Evolutionary conservation across 768 basidiomycete species (phyloP).

Genomic region (Xanthoconium stramineum): DNA sequence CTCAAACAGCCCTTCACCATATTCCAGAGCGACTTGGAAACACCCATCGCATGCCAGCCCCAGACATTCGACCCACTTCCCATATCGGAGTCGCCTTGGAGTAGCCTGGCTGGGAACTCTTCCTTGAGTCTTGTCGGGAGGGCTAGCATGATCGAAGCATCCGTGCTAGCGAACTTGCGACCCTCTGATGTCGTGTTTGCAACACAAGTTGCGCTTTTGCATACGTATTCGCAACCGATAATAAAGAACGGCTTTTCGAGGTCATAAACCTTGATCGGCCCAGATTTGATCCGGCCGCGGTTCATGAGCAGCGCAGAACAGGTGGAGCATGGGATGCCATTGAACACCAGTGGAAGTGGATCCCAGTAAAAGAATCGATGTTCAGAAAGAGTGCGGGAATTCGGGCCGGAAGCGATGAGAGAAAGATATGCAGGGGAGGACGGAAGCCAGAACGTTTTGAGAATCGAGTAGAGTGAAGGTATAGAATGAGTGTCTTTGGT

Average conservation of each 20-base stretch:
- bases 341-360: conserved; percentile 77
- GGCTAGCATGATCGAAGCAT: conserved; percentile 65
- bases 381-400: conserved; percentile 65
- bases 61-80: conserved; percentile 61
- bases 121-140: conserved; percentile 66
- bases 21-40: conserved; percentile 70
- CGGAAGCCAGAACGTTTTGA: conserved; percentile 84
- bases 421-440: conserved; percentile 75
- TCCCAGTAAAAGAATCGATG: conserved; percentile 88
- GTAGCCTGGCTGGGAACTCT: conserved; percentile 67
- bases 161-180: conserved; percentile 68
- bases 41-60: conserved; percentile 77
- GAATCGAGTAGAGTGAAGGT: conserved; percentile 69
- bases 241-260: conserved; percentile 78
- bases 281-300: conserved; percentile 67
- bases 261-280: conserved; percentile 78
- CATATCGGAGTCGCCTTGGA: conserved; percentile 55
- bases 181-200: conserved; percentile 46
- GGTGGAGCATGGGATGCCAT: conserved; percentile 71
- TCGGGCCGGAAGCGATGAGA: conserved; percentile 66
- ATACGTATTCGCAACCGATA: conserved; percentile 80
- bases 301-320: conserved; percentile 61
- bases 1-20: conserved; percentile 60
- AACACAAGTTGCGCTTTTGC: conserved; percentile 50
- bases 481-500: conserved; percentile 47